phyloP scores from a whole-genome alignment of 2,329 filamentous ascomycete genomes.

The Talaromyces amestolkiae region DNA sequence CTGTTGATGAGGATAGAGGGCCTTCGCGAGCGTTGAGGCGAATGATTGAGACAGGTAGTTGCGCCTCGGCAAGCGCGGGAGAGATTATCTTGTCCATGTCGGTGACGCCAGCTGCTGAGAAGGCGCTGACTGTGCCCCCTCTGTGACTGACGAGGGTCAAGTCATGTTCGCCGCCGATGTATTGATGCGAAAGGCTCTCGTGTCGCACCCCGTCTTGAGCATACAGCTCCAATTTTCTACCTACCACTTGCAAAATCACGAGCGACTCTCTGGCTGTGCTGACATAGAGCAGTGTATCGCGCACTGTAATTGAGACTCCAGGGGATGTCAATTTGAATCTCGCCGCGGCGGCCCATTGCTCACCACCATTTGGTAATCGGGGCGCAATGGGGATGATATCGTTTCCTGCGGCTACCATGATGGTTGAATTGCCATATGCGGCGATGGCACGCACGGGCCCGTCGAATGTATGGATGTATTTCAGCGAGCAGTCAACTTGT shows the following conservation, averaged over 20 bases:
- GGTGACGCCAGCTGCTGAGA: slow-evolving; percentile 27
- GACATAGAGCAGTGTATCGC: slow-evolving; percentile 50
- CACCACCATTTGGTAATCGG: slow-evolving; percentile 35
- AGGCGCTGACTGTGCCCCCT: slow-evolving; percentile 51
- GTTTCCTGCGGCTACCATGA: slow-evolving; percentile 48
- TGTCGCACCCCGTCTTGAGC: slow-evolving; percentile 35
- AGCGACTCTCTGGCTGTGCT: slow-evolving; percentile 56
- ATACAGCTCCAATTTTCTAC: slow-evolving; percentile 35
- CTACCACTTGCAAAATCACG: slow-evolving; percentile 44
- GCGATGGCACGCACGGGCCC: slow-evolving; percentile 55
- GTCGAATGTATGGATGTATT: slow-evolving; percentile 37
- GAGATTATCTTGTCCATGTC: slow-evolving; percentile 34
- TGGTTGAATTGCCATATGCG: slow-evolving; percentile 44
- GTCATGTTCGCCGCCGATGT: slow-evolving; percentile 41
- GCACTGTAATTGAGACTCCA: slow-evolving; percentile 51
- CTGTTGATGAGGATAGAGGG: slow-evolving; percentile 15
- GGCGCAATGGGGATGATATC: slow-evolving; percentile 45
- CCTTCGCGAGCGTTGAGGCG: slow-evolving; percentile 28
- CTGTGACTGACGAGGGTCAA: slow-evolving; percentile 51
- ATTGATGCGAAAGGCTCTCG: slow-evolving; percentile 36
- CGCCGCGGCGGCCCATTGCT: slow-evolving; percentile 43
- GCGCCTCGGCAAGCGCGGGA: slow-evolving; percentile 30
- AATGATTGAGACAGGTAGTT: slow-evolving; percentile 36
- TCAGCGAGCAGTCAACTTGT: slow-evolving; percentile 35
- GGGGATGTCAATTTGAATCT: slow-evolving; percentile 47